Evolutionary conservation across 148 eudicot genomes (phyloP).

Genomic region (Arbutus unedo): DNA sequence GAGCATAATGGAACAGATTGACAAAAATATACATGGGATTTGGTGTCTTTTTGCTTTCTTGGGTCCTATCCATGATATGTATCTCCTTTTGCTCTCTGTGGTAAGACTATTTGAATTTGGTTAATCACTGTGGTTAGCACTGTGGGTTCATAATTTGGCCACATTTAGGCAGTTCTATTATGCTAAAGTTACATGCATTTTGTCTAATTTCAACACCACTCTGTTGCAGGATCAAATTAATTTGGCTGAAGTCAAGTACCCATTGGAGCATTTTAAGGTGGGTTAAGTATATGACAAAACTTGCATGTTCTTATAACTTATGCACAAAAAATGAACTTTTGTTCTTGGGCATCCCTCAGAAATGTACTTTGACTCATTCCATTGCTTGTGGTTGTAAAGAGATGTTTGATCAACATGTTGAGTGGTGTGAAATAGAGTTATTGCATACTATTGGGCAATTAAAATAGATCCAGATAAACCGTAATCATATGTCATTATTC

Average conservation of each 20-base stretch:
- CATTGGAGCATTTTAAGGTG: slow-evolving; percentile 88
- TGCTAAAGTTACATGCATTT: slow-evolving; percentile 7
- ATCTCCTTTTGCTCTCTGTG: background rate
- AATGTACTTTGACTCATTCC: background rate
- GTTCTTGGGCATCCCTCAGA: background rate
- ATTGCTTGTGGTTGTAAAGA: background rate
- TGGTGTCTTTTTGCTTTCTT: background rate
- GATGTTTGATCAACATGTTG: background rate
- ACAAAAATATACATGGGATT: background rate
- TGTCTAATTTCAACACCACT: slow-evolving; percentile 16
- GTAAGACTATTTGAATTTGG: background rate
- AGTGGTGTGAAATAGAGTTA: background rate
- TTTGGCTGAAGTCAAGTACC: slow-evolving; percentile 73
- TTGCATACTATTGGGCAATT: background rate
- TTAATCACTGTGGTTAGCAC: background rate
- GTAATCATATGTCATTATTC: background rate
- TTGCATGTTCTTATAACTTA: background rate
- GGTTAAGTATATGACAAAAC: slow-evolving; percentile 1
- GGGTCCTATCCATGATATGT: background rate
- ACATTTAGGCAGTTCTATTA: background rate
- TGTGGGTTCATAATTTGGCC: background rate
- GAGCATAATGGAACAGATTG: slow-evolving; percentile 2
- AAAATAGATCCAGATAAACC: background rate
- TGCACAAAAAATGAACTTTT: background rate
- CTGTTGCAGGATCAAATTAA: slow-evolving; percentile 82